phyloP scores from a whole-genome alignment of 75 land plant genomes.

The Azolla pinnata region DNA sequence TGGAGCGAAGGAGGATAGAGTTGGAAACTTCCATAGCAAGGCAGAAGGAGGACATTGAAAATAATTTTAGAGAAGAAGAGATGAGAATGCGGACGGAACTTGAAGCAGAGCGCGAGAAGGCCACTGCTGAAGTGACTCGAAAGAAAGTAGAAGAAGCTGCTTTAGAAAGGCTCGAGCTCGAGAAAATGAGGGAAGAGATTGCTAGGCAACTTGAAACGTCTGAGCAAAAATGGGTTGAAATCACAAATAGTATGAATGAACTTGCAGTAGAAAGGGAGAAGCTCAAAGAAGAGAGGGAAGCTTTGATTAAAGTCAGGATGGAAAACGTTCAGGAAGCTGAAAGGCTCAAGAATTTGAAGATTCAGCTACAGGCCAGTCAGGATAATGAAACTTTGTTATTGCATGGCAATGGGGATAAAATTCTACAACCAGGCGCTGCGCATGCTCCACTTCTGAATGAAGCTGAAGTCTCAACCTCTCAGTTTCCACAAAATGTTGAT shows the following conservation, averaged over 20 bases:
- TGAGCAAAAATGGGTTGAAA: constrained; percentile 64
- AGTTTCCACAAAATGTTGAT: too few relatives aligned
- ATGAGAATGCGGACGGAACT: constrained; percentile 40
- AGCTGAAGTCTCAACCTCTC: too few relatives aligned
- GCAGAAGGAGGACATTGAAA: constrained; percentile 60
- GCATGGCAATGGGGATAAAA: not conserved
- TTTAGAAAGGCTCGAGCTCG: constrained; percentile 50
- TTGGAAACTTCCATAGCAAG: constrained; percentile 47
- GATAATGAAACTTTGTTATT: constrained; percentile 10
- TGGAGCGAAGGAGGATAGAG: constrained; percentile 50
- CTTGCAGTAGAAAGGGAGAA: constrained; percentile 69
- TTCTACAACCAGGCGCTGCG: too few relatives aligned
- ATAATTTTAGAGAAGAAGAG: constrained; percentile 45
- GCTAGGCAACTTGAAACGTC: constrained; percentile 46
- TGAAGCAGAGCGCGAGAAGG: constrained; percentile 37
- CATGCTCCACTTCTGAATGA: too few relatives aligned
- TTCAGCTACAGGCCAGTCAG: constrained; percentile 25
- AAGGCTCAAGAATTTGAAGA: constrained; percentile 33
- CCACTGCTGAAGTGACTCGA: constrained; percentile 23
- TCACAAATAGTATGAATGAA: constrained; percentile 56
- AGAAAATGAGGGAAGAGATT: constrained; percentile 54
- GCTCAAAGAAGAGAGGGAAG: constrained; percentile 65
- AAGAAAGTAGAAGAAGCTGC: constrained; percentile 47
- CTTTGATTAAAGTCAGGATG: constrained; percentile 52
- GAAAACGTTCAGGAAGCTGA: constrained; percentile 41